Base-by-base conservation (phyloP, 768 basidiomycete species). In the Amanita brunnescens region DNA sequence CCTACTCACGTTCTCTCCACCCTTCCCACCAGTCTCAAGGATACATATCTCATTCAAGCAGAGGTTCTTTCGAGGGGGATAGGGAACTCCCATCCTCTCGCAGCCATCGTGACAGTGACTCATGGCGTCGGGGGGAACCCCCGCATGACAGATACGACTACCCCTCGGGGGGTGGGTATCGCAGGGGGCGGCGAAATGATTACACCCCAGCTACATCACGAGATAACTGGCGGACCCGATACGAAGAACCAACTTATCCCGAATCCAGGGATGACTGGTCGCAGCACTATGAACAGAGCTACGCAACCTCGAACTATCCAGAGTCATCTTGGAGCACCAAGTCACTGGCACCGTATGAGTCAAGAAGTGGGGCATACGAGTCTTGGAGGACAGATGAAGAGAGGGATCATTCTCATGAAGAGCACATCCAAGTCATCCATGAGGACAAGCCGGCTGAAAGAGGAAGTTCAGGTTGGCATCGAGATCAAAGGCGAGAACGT, bases 81-180 rank as follows among this genome's bases (percentile, higher is more conserved):
- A 73, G 78, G 59, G 81, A 82, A 47, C 66, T 71, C 9, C 68
- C 76, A 48, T 68, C 77, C 14, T 78, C 80, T 57, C 74, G 78
- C 60, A 71, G 67, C 59, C 76, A 70, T 59, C 78, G 70, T 58
- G 74, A 74, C 35, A 68, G 74, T 53, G 74, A 73, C 57, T 57
- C 57, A 20, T 81, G 82, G 79, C 74, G 74, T 52, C 67, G 70
- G 52, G 63, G 66, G 51, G 75, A 77, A 53, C 58, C 66, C 35
- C 63, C 63, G 59, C 72, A 73, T 48, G 75, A 77, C 56, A 72
- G 74, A 54, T 76, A 75, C 59, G 59, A 67, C 57, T 65, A 51
- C 30, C 40, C 20, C 16, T 41, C 41, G 7, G 42, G 76, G 57
- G 80, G 81, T 55, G 62, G 63, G n/a, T 78, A 80, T 62, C 68